A percentile compares a stretch with the other conserved stretches of the same genome.
Conservation (phyloP, 2,329 filamentous ascomycete genomes). For the Hirsutella rhossiliensis region DNA sequence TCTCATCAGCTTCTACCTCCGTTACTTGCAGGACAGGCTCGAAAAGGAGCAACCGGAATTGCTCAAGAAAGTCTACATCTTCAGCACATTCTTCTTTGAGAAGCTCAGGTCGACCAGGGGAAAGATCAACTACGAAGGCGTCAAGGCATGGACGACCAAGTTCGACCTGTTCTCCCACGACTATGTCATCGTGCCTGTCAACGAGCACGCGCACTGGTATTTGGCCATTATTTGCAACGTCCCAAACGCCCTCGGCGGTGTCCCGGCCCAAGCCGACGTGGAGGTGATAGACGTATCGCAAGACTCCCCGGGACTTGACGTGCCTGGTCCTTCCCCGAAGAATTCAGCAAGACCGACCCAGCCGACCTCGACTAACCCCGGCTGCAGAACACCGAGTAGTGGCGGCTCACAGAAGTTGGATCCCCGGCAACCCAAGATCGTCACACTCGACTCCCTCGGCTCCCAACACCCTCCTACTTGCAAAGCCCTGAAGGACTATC, state of each 20-base stretch:
- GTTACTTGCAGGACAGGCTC: slow-evolving; percentile 53
- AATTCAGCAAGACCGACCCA: slow-evolving; percentile 1
- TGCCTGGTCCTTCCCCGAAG: background rate
- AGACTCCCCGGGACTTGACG: background rate
- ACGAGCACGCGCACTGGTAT: slow-evolving; percentile 84
- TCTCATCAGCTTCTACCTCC: slow-evolving; percentile 77
- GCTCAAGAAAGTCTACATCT: slow-evolving; percentile 63
- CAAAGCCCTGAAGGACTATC: slow-evolving; percentile 60
- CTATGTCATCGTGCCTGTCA: slow-evolving; percentile 86
- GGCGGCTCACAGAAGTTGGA: slow-evolving; percentile 18
- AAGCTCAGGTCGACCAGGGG: slow-evolving; percentile 53
- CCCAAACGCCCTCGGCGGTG: slow-evolving; percentile 38
- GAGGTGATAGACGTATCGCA: slow-evolving; percentile 3
- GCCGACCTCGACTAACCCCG: background rate
- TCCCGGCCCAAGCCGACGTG: slow-evolving; percentile 6
- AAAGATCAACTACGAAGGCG: slow-evolving; percentile 70
- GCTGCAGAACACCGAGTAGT: slow-evolving; percentile 7
- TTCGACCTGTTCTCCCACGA: slow-evolving; percentile 77
- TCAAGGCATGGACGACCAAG: slow-evolving; percentile 78
- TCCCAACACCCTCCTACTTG: slow-evolving; percentile 50
- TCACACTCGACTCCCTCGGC: slow-evolving; percentile 83
- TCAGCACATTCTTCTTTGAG: slow-evolving; percentile 87
- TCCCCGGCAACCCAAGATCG: slow-evolving; percentile 52
- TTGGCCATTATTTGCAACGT: slow-evolving; percentile 91
- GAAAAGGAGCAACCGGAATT: slow-evolving; percentile 41